A percentile compares a stretch with the other conserved stretches of the same genome.
Conservation (phyloP, 331 rosid genomes). For the Prunus yedoensis region DNA sequence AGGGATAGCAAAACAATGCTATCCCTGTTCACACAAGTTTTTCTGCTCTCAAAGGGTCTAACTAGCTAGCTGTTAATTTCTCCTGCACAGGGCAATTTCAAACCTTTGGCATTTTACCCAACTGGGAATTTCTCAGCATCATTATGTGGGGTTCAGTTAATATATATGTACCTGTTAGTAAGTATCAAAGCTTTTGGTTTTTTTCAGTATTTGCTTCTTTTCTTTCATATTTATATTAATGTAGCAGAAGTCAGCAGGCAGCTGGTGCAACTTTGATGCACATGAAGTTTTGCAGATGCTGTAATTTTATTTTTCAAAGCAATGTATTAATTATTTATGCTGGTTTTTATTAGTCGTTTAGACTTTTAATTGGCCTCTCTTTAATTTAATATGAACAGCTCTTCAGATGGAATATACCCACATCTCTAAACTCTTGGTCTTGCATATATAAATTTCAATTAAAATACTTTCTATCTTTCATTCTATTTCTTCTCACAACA, state of each 20-base stretch:
- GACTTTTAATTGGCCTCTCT: background rate
- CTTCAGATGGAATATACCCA: too few relatives aligned
- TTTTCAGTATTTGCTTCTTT: too few relatives aligned
- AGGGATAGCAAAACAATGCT: too few relatives aligned
- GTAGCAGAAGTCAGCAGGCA: background rate
- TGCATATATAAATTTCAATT: too few relatives aligned
- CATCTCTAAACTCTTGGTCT: too few relatives aligned
- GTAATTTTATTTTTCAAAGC: background rate
- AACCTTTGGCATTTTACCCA: conserved; percentile 11
- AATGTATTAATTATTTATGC: background rate
- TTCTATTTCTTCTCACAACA: too few relatives aligned
- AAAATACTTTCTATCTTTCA: too few relatives aligned
- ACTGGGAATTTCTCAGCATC: background rate
- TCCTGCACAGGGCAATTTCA: conserved; percentile 9
- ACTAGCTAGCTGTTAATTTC: background rate
- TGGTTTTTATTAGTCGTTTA: background rate
- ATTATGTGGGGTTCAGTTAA: background rate
- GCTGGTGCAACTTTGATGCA: background rate
- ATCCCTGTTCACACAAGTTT: too few relatives aligned
- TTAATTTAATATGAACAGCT: too few relatives aligned
- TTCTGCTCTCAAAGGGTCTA: background rate
- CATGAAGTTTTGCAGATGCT: background rate
- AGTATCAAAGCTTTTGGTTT: too few relatives aligned
- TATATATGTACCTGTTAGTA: too few relatives aligned
- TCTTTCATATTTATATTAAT: too few relatives aligned